Percentiles rank a stretch among this genome's conserved stretches.
Evolutionary conservation across 2,329 filamentous ascomycete genomes (phyloP).

Genomic region (Metarhizium rileyi): DNA sequence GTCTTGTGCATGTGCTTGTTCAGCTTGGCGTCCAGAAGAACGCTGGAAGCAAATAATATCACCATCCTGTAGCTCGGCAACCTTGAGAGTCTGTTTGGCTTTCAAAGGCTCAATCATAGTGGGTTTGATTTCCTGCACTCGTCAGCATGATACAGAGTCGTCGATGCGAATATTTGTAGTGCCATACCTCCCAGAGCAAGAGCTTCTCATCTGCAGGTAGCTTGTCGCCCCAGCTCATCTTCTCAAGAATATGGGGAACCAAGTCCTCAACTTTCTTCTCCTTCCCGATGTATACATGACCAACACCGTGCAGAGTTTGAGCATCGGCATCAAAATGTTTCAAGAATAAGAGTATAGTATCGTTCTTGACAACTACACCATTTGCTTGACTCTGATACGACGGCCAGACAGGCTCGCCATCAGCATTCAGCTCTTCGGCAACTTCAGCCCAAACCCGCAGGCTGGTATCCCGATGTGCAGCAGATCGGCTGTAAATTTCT

Average conservation of each 20-base stretch:
- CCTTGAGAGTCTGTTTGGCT: constrained; percentile 76
- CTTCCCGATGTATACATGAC: constrained; percentile 79
- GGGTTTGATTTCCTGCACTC: constrained; percentile 75
- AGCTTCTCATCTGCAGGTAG: constrained; percentile 52
- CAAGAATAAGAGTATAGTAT: constrained; percentile 73
- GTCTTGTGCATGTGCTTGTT: constrained; percentile 19
- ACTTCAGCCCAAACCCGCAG: constrained; percentile 85
- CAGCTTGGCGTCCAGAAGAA: constrained; percentile 38
- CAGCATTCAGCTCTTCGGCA: constrained; percentile 52
- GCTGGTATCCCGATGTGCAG: constrained; percentile 55
- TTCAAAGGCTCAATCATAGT: constrained; percentile 96
- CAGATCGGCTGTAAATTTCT: constrained; percentile 47
- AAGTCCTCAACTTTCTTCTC: constrained; percentile 84
- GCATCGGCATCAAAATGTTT: constrained; percentile 79
- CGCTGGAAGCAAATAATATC: constrained; percentile 95
- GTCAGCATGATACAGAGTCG: constrained; percentile 3
- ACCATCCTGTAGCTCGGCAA: constrained; percentile 91
- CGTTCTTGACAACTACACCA: constrained; percentile 47
- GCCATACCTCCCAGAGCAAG: constrained; percentile 63
- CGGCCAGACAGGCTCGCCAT: constrained; percentile 66
- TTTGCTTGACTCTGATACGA: constrained; percentile 49
- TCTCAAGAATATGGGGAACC: constrained; percentile 63
- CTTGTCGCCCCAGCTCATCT: constrained; percentile 80
- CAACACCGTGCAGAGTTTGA: constrained; percentile 67
- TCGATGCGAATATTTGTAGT: neutral